These are phyloP conservation scores for Trichoderma asperelloides DNA, from an alignment of 495 filamentous ascomycete species.

Conservation along the genomic window DNA sequence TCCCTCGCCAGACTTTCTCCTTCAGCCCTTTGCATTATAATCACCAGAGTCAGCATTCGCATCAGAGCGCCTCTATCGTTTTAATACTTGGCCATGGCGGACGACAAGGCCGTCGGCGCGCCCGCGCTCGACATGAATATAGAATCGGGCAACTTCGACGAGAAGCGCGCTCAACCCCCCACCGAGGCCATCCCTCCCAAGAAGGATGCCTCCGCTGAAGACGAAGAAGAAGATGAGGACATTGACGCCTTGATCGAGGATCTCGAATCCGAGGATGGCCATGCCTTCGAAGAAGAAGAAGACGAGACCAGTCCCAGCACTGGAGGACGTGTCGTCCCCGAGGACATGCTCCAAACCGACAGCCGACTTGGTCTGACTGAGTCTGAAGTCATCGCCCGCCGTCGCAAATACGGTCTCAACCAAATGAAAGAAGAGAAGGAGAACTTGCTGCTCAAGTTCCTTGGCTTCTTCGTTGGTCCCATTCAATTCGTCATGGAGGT, in stretches of 20 bases:
- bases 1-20: neutral
- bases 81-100: conserved; percentile 36
- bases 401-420: conserved; percentile 77
- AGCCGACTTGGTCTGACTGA: conserved; percentile 61
- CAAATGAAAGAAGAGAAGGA: conserved; percentile 85
- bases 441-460: conserved; percentile 74
- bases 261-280: conserved; percentile 67
- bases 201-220: conserved; percentile 31
- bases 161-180: conserved; percentile 35
- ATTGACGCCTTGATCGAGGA: conserved; percentile 78
- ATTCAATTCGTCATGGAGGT: conserved; percentile 96
- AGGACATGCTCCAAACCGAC: conserved; percentile 64
- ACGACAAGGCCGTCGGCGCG: conserved; percentile 33
- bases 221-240: conserved; percentile 62
- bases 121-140: conserved; percentile 46
- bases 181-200: conserved; percentile 20
- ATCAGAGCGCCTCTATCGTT: conserved; percentile 21
- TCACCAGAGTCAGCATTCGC: neutral
- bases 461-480: conserved; percentile 77
- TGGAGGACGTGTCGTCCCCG: conserved; percentile 46
- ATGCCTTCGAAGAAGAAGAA: conserved; percentile 46
- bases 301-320: conserved; percentile 41
- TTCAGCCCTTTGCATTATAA: neutral
- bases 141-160: conserved; percentile 47
- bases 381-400: conserved; percentile 55